Conservation (phyloP, 116 monocot species). For the Phalaenopsis hybrid region DNA sequence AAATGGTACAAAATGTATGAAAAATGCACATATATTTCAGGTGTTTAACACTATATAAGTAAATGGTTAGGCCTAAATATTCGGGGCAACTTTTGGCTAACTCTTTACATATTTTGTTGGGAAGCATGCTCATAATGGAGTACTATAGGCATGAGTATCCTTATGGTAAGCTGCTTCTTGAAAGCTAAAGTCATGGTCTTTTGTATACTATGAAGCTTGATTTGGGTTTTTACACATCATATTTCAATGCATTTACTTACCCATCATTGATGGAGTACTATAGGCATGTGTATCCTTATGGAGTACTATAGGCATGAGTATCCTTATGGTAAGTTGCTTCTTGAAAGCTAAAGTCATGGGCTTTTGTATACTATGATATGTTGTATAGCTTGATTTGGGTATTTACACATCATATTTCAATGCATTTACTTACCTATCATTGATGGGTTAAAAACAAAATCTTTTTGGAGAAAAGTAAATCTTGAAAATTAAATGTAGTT, state of each 20-base stretch:
- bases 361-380: background rate
- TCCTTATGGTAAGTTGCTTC: background rate
- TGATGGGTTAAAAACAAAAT: background rate
- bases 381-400: background rate
- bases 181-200: too few species aligned
- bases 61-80: background rate
- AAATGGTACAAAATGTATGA: background rate
- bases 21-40: too few species aligned
- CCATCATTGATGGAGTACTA: too few species aligned
- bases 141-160: background rate
- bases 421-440: background rate
- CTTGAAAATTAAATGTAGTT: background rate
- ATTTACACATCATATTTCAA: background rate
- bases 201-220: too few species aligned
- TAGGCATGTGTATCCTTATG: too few species aligned
- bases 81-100: background rate
- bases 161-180: too few species aligned
- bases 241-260: too few species aligned
- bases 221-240: too few species aligned
- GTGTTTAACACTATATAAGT: background rate
- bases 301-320: too few species aligned
- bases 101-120: background rate
- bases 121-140: background rate
- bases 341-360: background rate
- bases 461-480: background rate